Base-by-base conservation (phyloP, 305 asterid genomes). In the Lippia alba region DNA sequence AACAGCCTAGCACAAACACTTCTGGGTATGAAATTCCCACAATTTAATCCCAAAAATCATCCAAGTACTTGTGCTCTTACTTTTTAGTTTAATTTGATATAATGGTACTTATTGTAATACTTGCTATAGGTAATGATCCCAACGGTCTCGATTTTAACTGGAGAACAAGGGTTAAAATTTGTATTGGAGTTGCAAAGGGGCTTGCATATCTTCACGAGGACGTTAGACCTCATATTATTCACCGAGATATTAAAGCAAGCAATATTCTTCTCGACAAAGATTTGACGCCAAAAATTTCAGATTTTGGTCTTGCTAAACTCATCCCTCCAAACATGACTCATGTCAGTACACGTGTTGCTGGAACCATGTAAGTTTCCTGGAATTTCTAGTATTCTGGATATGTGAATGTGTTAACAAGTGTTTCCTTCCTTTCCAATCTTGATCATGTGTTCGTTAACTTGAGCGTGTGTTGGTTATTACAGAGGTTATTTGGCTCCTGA, bases 401-500 rank as follows among this genome's bases (percentile, higher is more conserved):
- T 32, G 14, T 66, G 19, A 4, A 3, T 65, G 50, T 54, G 61
- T 16, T n/a, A 9, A 67, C 15, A 1, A 30, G 48, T 30, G 32
- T 30, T 49, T 11, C 34, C 36, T 66, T 19, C 18, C 20, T 4
- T 4, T 44, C 6, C 41, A 4, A 36, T 36, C 41, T 36, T 36
- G 12, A 24, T n/a, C 18, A 48, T 69, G 54, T 56, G 53, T 36
- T 8, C 57, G 71, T 59, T 8, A 65, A 74, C 63, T 60, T 36
- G 62, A 71, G 57, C 36, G 4, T 61, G 45, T 53, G 0, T 40
- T 10, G 45, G 51, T 62, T 62, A 30, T 71, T 83, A 77, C 94
- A 94, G 98, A 76, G 99, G 99, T 53, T 94, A 94, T 81, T 83
- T 94, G 87, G 99, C 99, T 51, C 99, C 99, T 11, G 99, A 94